Conservation (phyloP, 148 eudicot genomes). For the Chenopodium suecicum region DNA sequence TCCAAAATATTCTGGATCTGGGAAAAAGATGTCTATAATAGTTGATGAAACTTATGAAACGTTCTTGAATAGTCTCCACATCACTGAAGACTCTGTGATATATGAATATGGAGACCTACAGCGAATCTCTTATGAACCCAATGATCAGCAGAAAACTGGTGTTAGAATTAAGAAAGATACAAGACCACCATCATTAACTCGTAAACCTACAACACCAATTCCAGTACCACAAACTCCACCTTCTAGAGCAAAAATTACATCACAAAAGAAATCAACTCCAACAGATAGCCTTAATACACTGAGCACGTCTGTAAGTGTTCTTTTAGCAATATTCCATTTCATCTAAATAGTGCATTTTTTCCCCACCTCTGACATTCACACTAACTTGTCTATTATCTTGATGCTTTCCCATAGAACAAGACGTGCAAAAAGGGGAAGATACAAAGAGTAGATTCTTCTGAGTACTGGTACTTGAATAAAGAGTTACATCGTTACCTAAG, state of each 20-base stretch:
- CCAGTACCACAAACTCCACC: conserved; percentile 12
- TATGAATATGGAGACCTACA: conserved; percentile 22
- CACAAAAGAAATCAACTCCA: not conserved
- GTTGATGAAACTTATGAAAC: conserved; percentile 15
- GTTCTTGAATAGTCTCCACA: conserved; percentile 15
- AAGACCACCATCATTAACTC: not conserved
- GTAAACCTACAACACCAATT: not conserved
- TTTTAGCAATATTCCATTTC: not conserved
- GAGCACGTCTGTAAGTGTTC: conserved; percentile 29
- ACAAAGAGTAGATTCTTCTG: not conserved
- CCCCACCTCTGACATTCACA: not conserved
- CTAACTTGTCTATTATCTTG: not conserved
- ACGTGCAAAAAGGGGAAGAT: not conserved
- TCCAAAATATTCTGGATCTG: not conserved
- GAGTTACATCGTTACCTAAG: conserved; percentile 23
- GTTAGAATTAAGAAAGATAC: conserved; percentile 10
- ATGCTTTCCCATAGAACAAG: conserved; percentile 21
- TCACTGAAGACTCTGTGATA: conserved; percentile 2
- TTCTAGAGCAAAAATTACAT: not conserved
- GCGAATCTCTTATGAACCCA: conserved; percentile 24
- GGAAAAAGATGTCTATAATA: not conserved
- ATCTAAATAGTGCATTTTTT: not conserved
- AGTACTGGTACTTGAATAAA: conserved; percentile 4
- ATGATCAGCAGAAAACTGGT: conserved; percentile 20
- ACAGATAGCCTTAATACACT: not conserved